A percentile compares a stretch with the other conserved stretches of the same genome.
Conservation (phyloP, 306 rosid species). For the Rosa rugosa region DNA sequence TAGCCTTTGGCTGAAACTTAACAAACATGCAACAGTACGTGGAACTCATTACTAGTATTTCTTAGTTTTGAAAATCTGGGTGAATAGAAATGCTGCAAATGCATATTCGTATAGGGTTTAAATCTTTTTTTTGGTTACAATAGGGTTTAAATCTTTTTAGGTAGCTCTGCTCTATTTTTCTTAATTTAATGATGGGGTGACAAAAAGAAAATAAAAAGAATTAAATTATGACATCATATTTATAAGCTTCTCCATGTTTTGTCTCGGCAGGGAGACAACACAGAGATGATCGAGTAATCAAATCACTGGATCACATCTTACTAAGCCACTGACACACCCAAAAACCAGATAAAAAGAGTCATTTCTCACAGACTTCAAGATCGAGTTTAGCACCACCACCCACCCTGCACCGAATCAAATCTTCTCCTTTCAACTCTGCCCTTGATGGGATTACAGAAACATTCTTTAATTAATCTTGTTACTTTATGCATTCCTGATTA, state of each 20-base stretch:
- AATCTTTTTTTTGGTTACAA: too few relatives aligned
- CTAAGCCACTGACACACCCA: background rate
- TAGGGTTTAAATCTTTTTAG: background rate
- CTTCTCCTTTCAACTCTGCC: background rate
- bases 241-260: background rate
- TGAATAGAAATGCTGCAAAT: background rate
- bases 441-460: conserved; percentile 3
- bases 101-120: background rate
- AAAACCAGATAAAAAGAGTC: background rate
- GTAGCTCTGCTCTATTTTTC: too few relatives aligned
- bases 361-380: background rate
- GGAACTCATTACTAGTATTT: background rate
- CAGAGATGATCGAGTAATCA: conserved; percentile 10
- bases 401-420: background rate
- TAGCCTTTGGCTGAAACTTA: too few relatives aligned
- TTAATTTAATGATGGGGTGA: background rate
- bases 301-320: conserved; percentile 24
- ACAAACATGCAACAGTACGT: too few relatives aligned
- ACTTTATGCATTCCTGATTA: background rate
- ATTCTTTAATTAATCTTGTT: background rate
- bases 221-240: background rate
- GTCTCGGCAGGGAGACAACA: background rate
- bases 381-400: background rate
- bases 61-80: background rate
- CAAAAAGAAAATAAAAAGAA: background rate